Evolutionary conservation across 1,284 basidiomycete species (phyloP), one percentile per base, ranked within the genome.

Genomic region (Ganoderma lingzhi): DNA sequence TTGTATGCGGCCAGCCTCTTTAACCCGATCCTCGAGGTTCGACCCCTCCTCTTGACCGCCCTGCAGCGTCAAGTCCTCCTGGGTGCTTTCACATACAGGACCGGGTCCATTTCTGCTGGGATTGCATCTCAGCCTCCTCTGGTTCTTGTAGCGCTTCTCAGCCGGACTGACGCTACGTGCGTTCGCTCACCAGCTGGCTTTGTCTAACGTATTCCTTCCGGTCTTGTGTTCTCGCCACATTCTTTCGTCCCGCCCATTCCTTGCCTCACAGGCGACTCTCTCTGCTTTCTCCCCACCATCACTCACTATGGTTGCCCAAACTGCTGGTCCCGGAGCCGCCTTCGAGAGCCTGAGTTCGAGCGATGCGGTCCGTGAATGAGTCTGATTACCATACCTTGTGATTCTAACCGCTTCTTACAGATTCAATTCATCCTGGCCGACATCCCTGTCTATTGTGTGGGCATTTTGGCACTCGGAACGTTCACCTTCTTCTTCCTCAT

Each of bases 371-470:
- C 68, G 80, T n/a, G 23, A 56, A 6, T 10, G 8, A 23, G 32
- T 19, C 10, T 14, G 0, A 9, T 53, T 19, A 12, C 6, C 6
- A 28, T 51, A 5, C 28, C 66, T 37, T 55, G 19, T 15, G 4
- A 30, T 12, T 37, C 41, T 63, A 35, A 35, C 44, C 6, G 10
- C 30, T 37, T n/a, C 44, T 32, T 35, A 28, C 68, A 92, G 91
- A 80, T 91, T 55, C 86, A 88, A 71, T 80, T 82, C 70, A 77
- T 93, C 62, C 81, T 93, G 55, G 83, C 87, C 19, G 90, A 92
- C 71, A 88, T 93, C 64, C 93, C 93, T 45, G 82, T 91, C 71
- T 86, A 92, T 74, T 86, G 86, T 67, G 84, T 90, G 65, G 93
- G 92, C 55, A 80, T 93, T 28, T 81, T 92, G 74, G 86, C 85